Evolutionary conservation across 2,329 filamentous ascomycete genomes (phyloP).

Genomic region (Westerdykella sp.): DNA sequence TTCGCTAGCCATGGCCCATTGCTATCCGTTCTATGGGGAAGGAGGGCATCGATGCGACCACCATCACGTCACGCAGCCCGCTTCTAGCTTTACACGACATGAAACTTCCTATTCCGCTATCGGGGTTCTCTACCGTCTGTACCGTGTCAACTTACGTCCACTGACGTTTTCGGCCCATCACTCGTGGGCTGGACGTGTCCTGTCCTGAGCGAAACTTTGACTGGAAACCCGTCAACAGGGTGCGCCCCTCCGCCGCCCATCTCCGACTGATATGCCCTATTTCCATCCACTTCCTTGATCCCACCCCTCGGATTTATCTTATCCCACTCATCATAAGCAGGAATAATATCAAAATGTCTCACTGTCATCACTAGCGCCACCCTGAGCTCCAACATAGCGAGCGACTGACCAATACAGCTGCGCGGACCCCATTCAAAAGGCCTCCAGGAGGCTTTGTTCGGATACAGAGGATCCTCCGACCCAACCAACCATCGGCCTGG

Average conservation of each 20-base stretch:
- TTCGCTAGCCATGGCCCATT: no score
- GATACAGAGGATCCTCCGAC: conserved; percentile 6
- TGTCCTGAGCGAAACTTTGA: not conserved
- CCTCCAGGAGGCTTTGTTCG: conserved; percentile 16
- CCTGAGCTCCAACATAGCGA: conserved; percentile 34
- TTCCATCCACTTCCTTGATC: conserved; percentile 4
- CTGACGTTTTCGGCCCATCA: no score
- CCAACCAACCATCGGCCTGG: conserved; percentile 15
- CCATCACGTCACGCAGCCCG: no score
- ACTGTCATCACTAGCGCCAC: conserved; percentile 18
- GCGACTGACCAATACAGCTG: conserved; percentile 34
- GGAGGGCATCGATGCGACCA: no score
- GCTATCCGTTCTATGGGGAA: no score
- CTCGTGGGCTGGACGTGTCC: no score
- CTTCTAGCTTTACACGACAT: no score
- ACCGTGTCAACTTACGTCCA: no score
- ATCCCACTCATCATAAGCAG: conserved; percentile 15
- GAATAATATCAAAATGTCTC: conserved; percentile 17
- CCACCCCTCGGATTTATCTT: conserved; percentile 2
- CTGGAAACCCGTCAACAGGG: conserved; percentile 16
- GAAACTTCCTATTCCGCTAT: no score
- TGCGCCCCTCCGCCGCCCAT: conserved; percentile 8
- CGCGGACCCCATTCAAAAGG: conserved; percentile 36
- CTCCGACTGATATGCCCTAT: conserved; percentile 10
- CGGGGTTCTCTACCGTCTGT: no score